Conservation (phyloP, 306 rosid species). For the Trichosanthes truncata region DNA sequence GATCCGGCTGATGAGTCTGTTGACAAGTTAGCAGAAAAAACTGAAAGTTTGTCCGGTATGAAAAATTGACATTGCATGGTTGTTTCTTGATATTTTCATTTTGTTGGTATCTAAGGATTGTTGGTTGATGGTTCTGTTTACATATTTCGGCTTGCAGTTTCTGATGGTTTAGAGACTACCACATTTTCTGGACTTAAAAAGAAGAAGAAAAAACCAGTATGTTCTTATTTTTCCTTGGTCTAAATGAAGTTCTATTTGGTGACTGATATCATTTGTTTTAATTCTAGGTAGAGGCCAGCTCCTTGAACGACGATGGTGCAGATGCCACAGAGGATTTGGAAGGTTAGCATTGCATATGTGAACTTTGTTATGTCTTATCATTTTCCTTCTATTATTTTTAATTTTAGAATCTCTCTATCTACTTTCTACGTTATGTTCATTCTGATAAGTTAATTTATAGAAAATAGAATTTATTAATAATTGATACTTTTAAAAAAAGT, state of each 20-base stretch:
- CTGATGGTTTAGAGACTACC: constrained; percentile 63
- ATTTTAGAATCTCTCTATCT: not conserved
- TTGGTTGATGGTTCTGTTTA: not conserved
- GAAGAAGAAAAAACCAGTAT: constrained; percentile 88
- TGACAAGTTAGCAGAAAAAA: constrained; percentile 72
- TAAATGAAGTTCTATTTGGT: not conserved
- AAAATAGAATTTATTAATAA: not conserved
- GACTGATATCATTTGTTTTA: constrained; percentile 1
- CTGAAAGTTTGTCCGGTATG: constrained; percentile 69
- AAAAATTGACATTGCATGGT: not conserved
- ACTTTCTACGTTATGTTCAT: not conserved
- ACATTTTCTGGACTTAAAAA: constrained; percentile 85
- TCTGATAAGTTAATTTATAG: not conserved
- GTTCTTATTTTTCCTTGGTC: constrained; percentile 7
- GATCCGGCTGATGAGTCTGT: constrained; percentile 56
- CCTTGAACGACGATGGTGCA: constrained; percentile 49
- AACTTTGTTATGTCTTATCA: not conserved
- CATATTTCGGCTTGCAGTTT: constrained; percentile 40
- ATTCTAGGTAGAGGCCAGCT: constrained; percentile 62
- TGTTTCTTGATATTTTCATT: not conserved
- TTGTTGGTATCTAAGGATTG: not conserved
- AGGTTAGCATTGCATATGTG: constrained; percentile 25
- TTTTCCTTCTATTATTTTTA: not conserved
- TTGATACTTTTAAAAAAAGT: not conserved
- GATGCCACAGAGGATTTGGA: constrained; percentile 62